Evolutionary conservation across 2,329 filamentous ascomycete species (phyloP).

Genomic region (Didymella segeticola): DNA sequence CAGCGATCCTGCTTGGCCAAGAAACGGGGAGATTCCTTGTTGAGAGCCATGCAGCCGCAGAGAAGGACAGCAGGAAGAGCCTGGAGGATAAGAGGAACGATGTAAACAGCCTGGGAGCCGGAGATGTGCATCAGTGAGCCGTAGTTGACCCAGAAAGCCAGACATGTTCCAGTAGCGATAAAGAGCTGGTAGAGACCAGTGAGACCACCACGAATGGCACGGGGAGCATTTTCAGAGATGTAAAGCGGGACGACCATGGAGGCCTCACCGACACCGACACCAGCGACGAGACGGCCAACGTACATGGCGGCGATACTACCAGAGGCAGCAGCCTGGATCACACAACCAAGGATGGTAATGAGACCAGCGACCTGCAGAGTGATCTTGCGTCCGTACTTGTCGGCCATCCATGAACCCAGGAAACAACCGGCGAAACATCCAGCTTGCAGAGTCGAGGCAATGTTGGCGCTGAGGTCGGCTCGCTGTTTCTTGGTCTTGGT

Average conservation of each 20-base stretch:
- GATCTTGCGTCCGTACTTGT: constrained; percentile 62
- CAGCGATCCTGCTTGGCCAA: constrained; percentile 71
- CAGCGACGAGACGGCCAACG: constrained; percentile 65
- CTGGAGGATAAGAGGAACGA: constrained; percentile 70
- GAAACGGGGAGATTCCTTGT: constrained; percentile 72
- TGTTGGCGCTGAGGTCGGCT: constrained; percentile 68
- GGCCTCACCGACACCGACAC: constrained; percentile 59
- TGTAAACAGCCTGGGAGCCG: constrained; percentile 60
- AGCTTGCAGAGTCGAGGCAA: constrained; percentile 74
- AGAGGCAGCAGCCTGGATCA: constrained; percentile 68
- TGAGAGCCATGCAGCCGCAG: constrained; percentile 66
- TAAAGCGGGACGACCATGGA: constrained; percentile 67
- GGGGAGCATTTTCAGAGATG: constrained; percentile 66
- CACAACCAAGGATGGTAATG: constrained; percentile 66
- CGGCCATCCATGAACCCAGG: constrained; percentile 61
- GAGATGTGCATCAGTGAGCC: constrained; percentile 55
- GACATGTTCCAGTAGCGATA: constrained; percentile 59
- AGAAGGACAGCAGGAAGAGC: constrained; percentile 68
- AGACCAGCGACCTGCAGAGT: constrained; percentile 64
- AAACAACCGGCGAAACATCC: constrained; percentile 72
- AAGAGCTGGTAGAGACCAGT: constrained; percentile 68
- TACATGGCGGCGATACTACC: constrained; percentile 70
- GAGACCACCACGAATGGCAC: constrained; percentile 65
- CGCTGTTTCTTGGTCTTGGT: constrained; percentile 50
- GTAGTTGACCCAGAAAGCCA: constrained; percentile 64